phyloP scores from a whole-genome alignment of 345 rosid species.

The rapeseed (Brassica napus) region DNA sequence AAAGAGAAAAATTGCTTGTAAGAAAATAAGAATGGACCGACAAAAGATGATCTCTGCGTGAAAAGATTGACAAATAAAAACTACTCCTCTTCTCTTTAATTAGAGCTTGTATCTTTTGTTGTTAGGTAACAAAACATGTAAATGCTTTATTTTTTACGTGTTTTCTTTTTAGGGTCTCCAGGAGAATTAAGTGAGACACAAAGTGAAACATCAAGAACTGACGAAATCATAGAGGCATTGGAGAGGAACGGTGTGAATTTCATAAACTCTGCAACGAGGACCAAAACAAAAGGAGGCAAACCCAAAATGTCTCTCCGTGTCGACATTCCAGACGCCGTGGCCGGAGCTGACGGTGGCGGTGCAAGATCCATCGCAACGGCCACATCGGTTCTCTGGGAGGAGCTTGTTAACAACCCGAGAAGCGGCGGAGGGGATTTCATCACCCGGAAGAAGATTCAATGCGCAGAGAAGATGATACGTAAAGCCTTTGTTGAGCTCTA shows the following conservation, averaged over 20 bases:
- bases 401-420: constrained; percentile 72
- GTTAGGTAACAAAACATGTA: neutral
- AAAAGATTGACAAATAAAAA: neutral
- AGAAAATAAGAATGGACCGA: constrained; percentile 31
- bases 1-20: constrained; percentile 11
- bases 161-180: constrained; percentile 45
- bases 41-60: constrained; percentile 13
- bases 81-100: neutral
- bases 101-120: constrained; percentile 12
- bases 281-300: constrained; percentile 72
- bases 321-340: constrained; percentile 64
- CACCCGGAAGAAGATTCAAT: constrained; percentile 72
- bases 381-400: constrained; percentile 81
- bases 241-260: constrained; percentile 81
- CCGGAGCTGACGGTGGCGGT: constrained; percentile 46
- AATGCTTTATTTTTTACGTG: constrained; percentile 12
- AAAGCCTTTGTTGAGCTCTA: constrained; percentile 91
- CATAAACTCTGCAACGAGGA: constrained; percentile 59
- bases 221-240: constrained; percentile 65
- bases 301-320: constrained; percentile 75
- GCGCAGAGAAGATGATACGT: constrained; percentile 86
- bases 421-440: constrained; percentile 55
- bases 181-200: constrained; percentile 43
- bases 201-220: constrained; percentile 51
- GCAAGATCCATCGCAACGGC: constrained; percentile 63